Evolutionary conservation across 2,329 filamentous ascomycete species (phyloP).

Genomic region (Sclerotinia minor): DNA sequence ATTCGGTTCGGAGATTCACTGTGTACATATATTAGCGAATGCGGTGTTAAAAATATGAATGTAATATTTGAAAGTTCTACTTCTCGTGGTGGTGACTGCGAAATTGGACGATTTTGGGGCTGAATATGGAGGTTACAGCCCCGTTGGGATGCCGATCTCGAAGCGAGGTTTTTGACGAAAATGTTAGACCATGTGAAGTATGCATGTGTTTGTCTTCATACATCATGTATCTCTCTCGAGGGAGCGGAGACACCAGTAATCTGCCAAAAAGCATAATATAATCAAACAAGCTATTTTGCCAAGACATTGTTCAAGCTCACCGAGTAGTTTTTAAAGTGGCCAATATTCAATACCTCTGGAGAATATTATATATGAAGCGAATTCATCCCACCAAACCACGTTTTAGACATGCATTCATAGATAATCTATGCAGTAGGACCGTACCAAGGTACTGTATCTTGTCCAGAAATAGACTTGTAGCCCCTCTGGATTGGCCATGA

Average conservation of each 20-base stretch:
- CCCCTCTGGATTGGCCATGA: neutral
- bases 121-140: neutral
- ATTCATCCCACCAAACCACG: neutral
- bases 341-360: neutral
- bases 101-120: neutral
- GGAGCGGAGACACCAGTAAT: neutral
- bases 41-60: neutral
- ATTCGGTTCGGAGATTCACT: neutral
- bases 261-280: neutral
- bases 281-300: too few species aligned
- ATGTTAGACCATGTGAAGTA: neutral
- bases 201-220: neutral
- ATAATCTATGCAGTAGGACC: neutral
- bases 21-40: neutral
- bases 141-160: too few species aligned
- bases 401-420: neutral
- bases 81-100: neutral
- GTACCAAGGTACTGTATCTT: neutral
- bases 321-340: neutral
- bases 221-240: neutral
- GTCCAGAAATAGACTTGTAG: neutral
- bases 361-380: neutral
- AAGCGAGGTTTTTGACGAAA: neutral
- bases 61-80: neutral
- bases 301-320: neutral